phyloP scores from a whole-genome alignment of 176 grass and related monocot species.

The Microstegium vimineum region DNA sequence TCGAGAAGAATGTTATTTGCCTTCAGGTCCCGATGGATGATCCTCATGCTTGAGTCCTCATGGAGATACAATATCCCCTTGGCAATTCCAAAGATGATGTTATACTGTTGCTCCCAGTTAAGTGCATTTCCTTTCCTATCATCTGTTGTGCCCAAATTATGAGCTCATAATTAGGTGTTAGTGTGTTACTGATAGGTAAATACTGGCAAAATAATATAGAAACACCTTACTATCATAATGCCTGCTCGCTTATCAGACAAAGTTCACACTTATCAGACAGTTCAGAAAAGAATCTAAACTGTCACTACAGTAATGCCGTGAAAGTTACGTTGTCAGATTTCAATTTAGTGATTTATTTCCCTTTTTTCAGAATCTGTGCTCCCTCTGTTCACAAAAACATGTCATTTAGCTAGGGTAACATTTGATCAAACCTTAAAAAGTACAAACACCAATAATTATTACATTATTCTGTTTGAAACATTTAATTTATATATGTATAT shows the following conservation, averaged over 20 bases:
- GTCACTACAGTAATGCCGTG: neutral
- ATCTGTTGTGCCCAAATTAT: conserved; percentile 18
- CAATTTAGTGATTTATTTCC: neutral
- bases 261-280: neutral
- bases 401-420: neutral
- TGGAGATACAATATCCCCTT: conserved; percentile 57
- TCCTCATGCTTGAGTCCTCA: conserved; percentile 40
- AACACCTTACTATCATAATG: neutral
- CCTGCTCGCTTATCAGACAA: neutral
- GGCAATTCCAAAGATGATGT: conserved; percentile 48
- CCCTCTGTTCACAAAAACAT: neutral
- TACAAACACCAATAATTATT: neutral
- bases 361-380: neutral
- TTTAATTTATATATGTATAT: neutral
- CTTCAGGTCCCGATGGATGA: conserved; percentile 51
- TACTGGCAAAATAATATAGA: too few species aligned
- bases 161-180: neutral
- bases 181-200: neutral
- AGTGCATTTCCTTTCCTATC: neutral
- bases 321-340: neutral
- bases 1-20: conserved; percentile 40
- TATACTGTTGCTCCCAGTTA: conserved; percentile 29
- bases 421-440: neutral
- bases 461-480: neutral
- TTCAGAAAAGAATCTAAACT: neutral